Evolutionary conservation across 75 land plant genomes (phyloP), one percentile per base, ranked within the genome.

Genomic region (Ceratopteris richardii): DNA sequence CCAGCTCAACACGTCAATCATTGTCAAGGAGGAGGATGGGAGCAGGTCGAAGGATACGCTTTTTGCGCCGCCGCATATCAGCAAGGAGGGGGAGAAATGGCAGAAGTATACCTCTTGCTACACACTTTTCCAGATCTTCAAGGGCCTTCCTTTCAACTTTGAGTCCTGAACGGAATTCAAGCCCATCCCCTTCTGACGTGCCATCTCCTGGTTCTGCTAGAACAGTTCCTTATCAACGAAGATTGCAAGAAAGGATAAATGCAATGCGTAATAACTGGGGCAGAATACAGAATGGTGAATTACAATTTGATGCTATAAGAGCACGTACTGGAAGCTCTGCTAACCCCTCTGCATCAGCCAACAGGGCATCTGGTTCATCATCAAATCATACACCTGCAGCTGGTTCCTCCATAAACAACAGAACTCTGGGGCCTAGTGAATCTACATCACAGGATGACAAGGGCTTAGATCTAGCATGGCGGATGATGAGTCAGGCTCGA

Each of bases 261-360:
- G 36, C 71, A 51, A 26, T 88, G 18, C 73, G 96, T 68, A 79
- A 74, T 42, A 83, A 83, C 54, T 90, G 96, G 96, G 57, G 65
- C 58, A 62, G 69, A 5, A 31, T 86, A 26, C 76, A 68, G 43
- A 70, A 50, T 60, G 84, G 87, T 26, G 66, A 69, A 22, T 14
- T 77, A 51, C 63, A 46, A 25, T 85, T 90, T 55, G 31, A 44
- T 30, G 50, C 70, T 41, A 66, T 63, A 59, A 79, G 18, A 30
- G 23, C 17, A 21, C 40, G 21, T 18, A 11, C 47, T 56, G 37
- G 37, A 33, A 9, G 37, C 9, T 33, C 37, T 33, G 37, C 9
- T 33, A n/a, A n/a, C n/a, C n/a, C n/a, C n/a, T n/a, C n/a, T n/a
- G n/a, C n/a, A n/a, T n/a, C n/a, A n/a, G n/a, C n/a, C n/a, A n/a